These are phyloP conservation scores for Nemania abortiva DNA, from an alignment of 2,329 filamentous ascomycete species.

Conservation along the genomic window DNA sequence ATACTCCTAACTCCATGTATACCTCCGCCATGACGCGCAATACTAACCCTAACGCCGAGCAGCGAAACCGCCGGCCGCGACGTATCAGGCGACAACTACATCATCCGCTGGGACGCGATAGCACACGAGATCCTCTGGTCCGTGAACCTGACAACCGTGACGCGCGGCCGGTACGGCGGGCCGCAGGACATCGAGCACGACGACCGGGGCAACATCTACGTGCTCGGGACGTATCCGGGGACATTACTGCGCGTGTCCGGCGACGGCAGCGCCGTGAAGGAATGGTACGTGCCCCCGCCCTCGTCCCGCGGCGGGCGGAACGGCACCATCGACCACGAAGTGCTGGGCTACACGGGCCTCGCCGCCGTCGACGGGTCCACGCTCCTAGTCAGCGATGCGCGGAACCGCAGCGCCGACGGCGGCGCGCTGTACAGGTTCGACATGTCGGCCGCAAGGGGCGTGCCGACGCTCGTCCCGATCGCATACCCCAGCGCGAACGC, in stretches of 20 bases:
- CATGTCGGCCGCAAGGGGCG: conserved; percentile 42
- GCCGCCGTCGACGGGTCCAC: conserved; percentile 44
- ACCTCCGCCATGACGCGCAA: not conserved
- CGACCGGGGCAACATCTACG: conserved; percentile 52
- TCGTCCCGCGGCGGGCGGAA: not conserved
- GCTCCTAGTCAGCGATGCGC: conserved; percentile 51
- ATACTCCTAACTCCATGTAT: not conserved
- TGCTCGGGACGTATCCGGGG: conserved; percentile 55
- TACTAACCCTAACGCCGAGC: not conserved
- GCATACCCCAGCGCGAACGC: conserved; percentile 28
- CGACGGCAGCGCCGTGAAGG: conserved; percentile 46
- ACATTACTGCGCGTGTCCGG: conserved; percentile 52
- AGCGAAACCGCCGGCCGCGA: conserved; percentile 52
- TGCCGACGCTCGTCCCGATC: conserved; percentile 44
- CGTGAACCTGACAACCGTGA: conserved; percentile 51
- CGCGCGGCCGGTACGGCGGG: conserved; percentile 51
- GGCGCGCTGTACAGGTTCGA: conserved; percentile 55
- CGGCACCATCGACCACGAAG: conserved; percentile 43
- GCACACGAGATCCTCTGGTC: conserved; percentile 48
- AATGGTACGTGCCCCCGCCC: conserved; percentile 52
- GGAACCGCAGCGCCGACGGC: conserved; percentile 40
- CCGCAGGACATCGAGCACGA: conserved; percentile 58
- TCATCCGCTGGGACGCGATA: conserved; percentile 53
- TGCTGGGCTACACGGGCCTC: conserved; percentile 47
- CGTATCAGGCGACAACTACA: conserved; percentile 53